Evolutionary conservation across 768 basidiomycete genomes (phyloP), one percentile per base, ranked within the genome.

Genomic region (Pisolithus marmoratus): DNA sequence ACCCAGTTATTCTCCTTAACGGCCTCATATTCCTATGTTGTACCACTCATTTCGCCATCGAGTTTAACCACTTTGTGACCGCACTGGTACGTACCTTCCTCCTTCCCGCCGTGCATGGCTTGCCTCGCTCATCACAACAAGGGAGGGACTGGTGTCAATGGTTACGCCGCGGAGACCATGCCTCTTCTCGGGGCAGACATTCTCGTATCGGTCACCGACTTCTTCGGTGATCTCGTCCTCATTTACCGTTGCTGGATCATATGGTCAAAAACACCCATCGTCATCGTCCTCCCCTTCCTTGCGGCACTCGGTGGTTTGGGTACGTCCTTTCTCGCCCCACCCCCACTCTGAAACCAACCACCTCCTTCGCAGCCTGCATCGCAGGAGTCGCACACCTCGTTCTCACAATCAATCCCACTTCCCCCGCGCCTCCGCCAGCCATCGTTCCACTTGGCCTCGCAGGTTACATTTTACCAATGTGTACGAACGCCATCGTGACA

Each of bases 161-260:
- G 51, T 4, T 72, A 51, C 52, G 55, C 67, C 5, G 38, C 61
- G 24, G 71, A 74, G 61, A 74, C 67, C 1, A 52, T 20, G 2
- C 29, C 22, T 19, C 67, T 70, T 46, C 29, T 62, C 4, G 73
- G 56, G 3, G 70, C 71, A 4, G 72, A 73, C 56, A 53, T 70
- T 20, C 53, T 74, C 38, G 64, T 73, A 49, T 70, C 71, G 1
- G 46, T 72, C 31, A 61, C 65, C 0, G 71, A 73, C 54, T 64
- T 74, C 37, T 27, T 70, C 20, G 72, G 71, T 2, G 63, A 72
- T 56, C 15, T 66, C 34, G 54, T 68, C 43, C 64, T 74, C 31
- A 55, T 72, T 26, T 75, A 74, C 50, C 75, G 76, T 31, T 74
- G 72, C 59, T 76, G 70, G 66, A 57, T 71, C 53, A 43, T 76